phyloP scores from a whole-genome alignment of 176 grass and related monocot genomes.

The Alloteropsis semialata region DNA sequence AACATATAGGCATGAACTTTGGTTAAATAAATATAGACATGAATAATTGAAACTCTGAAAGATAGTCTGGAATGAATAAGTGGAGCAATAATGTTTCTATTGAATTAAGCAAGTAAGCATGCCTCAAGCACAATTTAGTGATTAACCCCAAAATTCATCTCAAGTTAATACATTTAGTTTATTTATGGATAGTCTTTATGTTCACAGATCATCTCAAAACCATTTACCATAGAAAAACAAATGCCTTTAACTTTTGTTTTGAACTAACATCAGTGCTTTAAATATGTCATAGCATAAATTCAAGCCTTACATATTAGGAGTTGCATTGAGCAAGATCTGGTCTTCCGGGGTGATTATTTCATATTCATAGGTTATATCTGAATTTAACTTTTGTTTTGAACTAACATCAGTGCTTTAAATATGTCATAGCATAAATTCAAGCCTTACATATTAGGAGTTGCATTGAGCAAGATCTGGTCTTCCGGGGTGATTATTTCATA shows the following conservation, averaged over 20 bases:
- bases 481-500: neutral
- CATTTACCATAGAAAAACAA: neutral
- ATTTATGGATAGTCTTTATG: conserved; percentile 1
- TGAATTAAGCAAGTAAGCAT: neutral
- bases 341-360: neutral
- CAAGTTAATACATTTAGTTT: neutral
- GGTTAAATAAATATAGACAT: neutral
- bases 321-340: neutral
- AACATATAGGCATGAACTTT: neutral
- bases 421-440: neutral
- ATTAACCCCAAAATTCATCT: neutral
- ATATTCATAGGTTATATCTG: neutral
- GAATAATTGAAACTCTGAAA: neutral
- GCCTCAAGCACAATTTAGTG: neutral
- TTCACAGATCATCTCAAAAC: neutral
- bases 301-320: neutral
- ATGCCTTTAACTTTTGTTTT: neutral
- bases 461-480: neutral
- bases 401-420: neutral
- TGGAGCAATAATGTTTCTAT: neutral
- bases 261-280: neutral
- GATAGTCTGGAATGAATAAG: neutral
- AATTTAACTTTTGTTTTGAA: too few relatives aligned
- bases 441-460: neutral
- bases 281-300: neutral